These are phyloP conservation scores for Hirsutella thompsonii DNA, from an alignment of 2,329 filamentous ascomycete genomes.

Conservation along the genomic window DNA sequence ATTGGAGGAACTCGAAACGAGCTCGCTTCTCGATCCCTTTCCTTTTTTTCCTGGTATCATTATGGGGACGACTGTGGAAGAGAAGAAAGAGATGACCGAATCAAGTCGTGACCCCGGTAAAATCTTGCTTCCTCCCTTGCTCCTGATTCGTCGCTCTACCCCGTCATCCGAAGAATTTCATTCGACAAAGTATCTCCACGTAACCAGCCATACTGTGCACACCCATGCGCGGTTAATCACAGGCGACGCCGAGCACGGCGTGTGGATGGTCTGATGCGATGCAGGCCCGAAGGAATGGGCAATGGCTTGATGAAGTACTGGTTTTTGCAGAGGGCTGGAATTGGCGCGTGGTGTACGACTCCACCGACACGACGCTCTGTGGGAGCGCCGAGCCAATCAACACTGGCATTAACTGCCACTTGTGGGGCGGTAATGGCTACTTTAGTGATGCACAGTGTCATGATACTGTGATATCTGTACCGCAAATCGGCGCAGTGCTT, in stretches of 20 bases:
- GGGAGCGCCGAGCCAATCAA: background rate
- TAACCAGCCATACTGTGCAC: background rate
- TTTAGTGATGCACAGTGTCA: background rate
- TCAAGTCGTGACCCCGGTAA: background rate
- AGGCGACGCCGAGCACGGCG: background rate
- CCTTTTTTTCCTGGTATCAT: background rate
- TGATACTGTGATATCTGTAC: background rate
- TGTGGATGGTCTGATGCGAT: background rate
- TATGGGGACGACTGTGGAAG: background rate
- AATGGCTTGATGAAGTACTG: slow-evolving; percentile 1
- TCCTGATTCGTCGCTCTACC: background rate
- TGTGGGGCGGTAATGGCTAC: background rate
- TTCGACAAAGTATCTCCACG: background rate
- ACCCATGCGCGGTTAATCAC: background rate
- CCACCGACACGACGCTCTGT: background rate
- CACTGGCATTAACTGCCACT: background rate
- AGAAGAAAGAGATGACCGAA: background rate
- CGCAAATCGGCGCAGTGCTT: background rate
- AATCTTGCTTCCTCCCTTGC: background rate
- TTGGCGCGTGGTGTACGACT: slow-evolving; percentile 1
- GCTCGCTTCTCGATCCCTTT: background rate
- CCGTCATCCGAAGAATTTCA: background rate
- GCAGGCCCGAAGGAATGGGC: slow-evolving; percentile 1
- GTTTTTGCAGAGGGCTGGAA: slow-evolving; percentile 2
- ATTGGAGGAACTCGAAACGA: background rate